Evolutionary conservation across 306 rosid species (phyloP).

Genomic region (Aeschynomene evenia): DNA sequence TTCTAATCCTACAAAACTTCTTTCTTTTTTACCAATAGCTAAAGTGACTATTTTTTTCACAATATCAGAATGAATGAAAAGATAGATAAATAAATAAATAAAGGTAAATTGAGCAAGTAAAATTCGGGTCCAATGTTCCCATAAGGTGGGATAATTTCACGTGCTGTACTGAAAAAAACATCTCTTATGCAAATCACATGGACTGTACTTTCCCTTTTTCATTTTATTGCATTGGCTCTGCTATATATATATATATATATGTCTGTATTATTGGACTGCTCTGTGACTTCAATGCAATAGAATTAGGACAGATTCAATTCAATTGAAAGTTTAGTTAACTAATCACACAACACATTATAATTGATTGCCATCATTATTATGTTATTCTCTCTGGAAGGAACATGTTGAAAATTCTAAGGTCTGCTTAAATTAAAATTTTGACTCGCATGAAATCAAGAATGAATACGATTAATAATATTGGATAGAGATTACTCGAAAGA

Average conservation of each 20-base stretch:
- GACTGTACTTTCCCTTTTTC: constrained; percentile 24
- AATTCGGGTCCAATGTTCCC: constrained; percentile 14
- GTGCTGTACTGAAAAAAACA: constrained; percentile 36
- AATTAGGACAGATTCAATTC: background rate
- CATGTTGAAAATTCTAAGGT: too few species aligned
- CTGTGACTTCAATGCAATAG: constrained; percentile 3
- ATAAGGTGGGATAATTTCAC: constrained; percentile 29
- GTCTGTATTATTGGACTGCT: constrained; percentile 25
- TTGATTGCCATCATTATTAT: background rate
- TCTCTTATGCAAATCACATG: constrained; percentile 35
- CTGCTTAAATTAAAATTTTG: too few species aligned
- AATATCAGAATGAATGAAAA: too few species aligned
- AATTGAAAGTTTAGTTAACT: constrained; percentile 9
- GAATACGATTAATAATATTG: too few species aligned
- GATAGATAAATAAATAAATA: background rate
- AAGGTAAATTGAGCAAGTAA: background rate
- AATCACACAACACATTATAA: background rate
- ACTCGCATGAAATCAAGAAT: too few species aligned
- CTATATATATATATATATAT: too few species aligned
- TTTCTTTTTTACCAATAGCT: too few species aligned
- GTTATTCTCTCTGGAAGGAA: background rate
- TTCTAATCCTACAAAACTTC: too few species aligned
- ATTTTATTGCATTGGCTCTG: constrained; percentile 15
- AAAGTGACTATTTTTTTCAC: too few species aligned
- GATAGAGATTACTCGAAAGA: too few species aligned